These are phyloP conservation scores for Candida glucosophila DNA, from an alignment of 1,139 yeast species.

Conservation along the genomic window DNA sequence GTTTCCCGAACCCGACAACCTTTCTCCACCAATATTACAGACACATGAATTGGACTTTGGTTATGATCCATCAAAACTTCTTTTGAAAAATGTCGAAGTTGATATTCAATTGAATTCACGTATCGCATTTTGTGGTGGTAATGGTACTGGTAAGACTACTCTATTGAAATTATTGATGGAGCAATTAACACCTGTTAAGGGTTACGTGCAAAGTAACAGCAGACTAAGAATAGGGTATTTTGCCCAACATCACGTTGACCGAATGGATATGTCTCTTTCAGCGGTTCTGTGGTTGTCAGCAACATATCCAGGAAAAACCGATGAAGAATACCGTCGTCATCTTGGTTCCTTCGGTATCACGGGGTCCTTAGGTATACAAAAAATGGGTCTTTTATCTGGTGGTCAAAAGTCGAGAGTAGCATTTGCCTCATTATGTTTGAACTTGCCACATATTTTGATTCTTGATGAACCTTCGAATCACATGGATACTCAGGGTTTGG, in stretches of 20 bases:
- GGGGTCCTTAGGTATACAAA: constrained; percentile 87
- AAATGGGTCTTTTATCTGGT: constrained; percentile 85
- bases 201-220: constrained; percentile 72
- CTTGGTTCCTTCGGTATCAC: constrained; percentile 96
- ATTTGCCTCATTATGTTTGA: constrained; percentile 86
- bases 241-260: constrained; percentile 99
- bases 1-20: constrained; percentile 89
- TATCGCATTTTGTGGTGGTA: constrained; percentile 95
- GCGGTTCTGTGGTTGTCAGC: constrained; percentile 95
- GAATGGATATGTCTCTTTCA: constrained; percentile 82
- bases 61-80: constrained; percentile 54
- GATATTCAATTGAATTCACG: constrained; percentile 92
- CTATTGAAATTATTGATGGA: constrained; percentile 80
- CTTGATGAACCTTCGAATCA: constrained; percentile 98
- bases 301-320: constrained; percentile 86
- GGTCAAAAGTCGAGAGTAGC: constrained; percentile 99
- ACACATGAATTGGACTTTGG: constrained; percentile 84
- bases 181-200: constrained; percentile 59
- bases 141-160: constrained; percentile 98
- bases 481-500: constrained; percentile 96
- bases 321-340: constrained; percentile 95
- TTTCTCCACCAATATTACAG: constrained; percentile 92
- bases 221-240: constrained; percentile 91
- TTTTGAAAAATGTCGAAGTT: constrained; percentile 69
- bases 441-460: constrained; percentile 85